Base-by-base conservation (phyloP, 305 asterid species). In the Coffea humblotiana region DNA sequence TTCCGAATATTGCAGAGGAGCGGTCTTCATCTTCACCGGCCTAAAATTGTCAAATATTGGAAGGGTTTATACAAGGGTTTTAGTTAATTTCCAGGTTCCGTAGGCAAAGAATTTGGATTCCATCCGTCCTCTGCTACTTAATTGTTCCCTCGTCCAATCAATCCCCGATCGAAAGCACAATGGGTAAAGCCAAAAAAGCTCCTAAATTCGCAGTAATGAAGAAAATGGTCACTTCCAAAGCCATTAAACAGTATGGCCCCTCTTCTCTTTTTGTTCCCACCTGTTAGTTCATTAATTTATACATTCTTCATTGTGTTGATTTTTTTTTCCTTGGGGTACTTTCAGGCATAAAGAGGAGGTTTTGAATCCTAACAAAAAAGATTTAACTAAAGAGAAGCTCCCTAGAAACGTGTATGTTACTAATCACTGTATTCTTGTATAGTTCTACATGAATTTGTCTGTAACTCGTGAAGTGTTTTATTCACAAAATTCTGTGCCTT, bases 121-220 rank as follows among this genome's bases (percentile, higher is more conserved):
- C 43, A 40, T 40, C 2, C 43, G 3, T 40, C 43, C 43, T 40
- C 43, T 40, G 43, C 43, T 40, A 40, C 5, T 40, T 40, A 40
- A 40, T 40, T 3, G 43, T 5, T 40, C 43, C 43, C 43, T 40
- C 2, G 43, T 40, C 2, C 43, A 5, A 40, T 40, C 43, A 40
- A 40, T 40, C 43, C 43, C 43, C 43, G 43, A 5, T 40, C 43
- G 43, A 40, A 40, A 5, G 43, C 43, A 51, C 71, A 16, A 93
- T 96, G 99, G 99, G 98, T n/a, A 96, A 90, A 89, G 98, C 98
- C 10, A 94, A 85, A 87, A 96, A 87, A 80, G 6, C 89, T 16
- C 97, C 93, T 61, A 94, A 96, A 85, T 96, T 96, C 23, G 98
- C 98, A 40, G 97, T 88, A 18, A 88, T 96, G 98, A 96, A 96